A percentile compares a stretch with the other conserved stretches of the same genome.
Conservation (phyloP, 352 stramenopile genomes). For the Pythium angustatum region DNA sequence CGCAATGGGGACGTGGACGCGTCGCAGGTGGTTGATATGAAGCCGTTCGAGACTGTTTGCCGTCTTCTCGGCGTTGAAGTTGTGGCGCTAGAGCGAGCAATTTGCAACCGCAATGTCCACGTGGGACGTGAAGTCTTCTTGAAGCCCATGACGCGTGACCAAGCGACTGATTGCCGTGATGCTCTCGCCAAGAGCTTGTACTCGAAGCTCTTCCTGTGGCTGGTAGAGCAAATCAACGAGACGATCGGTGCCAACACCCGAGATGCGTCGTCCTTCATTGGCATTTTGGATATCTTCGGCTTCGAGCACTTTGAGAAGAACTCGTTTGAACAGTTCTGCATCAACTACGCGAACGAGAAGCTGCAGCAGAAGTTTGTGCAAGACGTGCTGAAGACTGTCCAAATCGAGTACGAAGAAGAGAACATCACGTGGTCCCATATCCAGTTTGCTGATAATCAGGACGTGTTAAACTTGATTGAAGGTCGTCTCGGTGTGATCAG, state of each 20-base stretch:
- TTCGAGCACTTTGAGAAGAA: slow-evolving; percentile 93
- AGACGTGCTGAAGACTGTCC: slow-evolving; percentile 92
- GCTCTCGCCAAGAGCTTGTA: slow-evolving; percentile 95
- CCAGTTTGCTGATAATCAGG: slow-evolving; percentile 89
- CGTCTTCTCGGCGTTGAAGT: slow-evolving; percentile 60
- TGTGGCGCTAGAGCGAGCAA: slow-evolving; percentile 54
- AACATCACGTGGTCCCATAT: slow-evolving; percentile 92
- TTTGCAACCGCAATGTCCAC: slow-evolving; percentile 84
- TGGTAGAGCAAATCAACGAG: slow-evolving; percentile 94
- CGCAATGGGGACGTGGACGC: slow-evolving; percentile 78
- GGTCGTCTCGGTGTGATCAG: slow-evolving; percentile 86
- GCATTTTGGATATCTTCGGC: slow-evolving; percentile 93
- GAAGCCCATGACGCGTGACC: slow-evolving; percentile 84
- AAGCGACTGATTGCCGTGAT: slow-evolving; percentile 88
- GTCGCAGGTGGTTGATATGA: slow-evolving; percentile 58
- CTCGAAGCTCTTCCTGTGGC: slow-evolving; percentile 94
- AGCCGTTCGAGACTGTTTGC: slow-evolving; percentile 58
- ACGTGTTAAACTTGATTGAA: slow-evolving; percentile 91
- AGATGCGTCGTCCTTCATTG: slow-evolving; percentile 77
- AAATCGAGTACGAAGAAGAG: slow-evolving; percentile 91
- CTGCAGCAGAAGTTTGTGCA: slow-evolving; percentile 91
- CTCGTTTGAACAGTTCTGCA: slow-evolving; percentile 93
- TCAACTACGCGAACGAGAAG: slow-evolving; percentile 93
- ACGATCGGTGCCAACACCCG: slow-evolving; percentile 75
- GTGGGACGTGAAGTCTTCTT: slow-evolving; percentile 78